phyloP scores from a whole-genome alignment of 129 eudicot species.

The Flaveria bidentis region DNA sequence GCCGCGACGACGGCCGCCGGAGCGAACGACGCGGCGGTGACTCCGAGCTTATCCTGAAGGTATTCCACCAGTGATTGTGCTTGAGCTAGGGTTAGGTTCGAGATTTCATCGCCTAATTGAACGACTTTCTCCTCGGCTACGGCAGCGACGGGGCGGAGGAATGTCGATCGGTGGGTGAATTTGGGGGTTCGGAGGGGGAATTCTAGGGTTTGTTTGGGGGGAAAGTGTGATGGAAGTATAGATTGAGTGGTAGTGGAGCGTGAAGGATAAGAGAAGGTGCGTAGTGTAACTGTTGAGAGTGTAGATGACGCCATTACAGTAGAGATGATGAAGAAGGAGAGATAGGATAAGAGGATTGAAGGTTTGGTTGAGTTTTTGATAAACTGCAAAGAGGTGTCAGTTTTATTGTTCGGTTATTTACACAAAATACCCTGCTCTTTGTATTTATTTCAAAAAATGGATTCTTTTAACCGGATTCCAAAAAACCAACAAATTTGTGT shows the following conservation, averaged over 20 bases:
- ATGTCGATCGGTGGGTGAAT: slow-evolving; percentile 52
- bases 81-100: slow-evolving; percentile 67
- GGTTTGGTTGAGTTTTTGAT: slow-evolving; percentile 17
- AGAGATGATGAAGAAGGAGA: slow-evolving; percentile 17
- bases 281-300: slow-evolving; percentile 53
- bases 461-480: too few relatives aligned
- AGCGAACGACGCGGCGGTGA: slow-evolving; percentile 68
- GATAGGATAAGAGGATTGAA: slow-evolving; percentile 54
- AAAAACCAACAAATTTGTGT: too few relatives aligned
- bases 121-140: slow-evolving; percentile 74
- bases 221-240: slow-evolving; percentile 26
- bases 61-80: slow-evolving; percentile 81
- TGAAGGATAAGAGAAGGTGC: slow-evolving; percentile 37
- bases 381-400: neutral
- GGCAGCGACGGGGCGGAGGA: slow-evolving; percentile 71
- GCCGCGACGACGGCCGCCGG: slow-evolving; percentile 68
- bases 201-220: slow-evolving; percentile 48
- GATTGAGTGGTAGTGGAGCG: slow-evolving; percentile 28
- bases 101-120: slow-evolving; percentile 63
- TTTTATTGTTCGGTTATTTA: neutral
- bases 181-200: slow-evolving; percentile 51
- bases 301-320: slow-evolving; percentile 73
- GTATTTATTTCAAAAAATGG: neutral
- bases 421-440: slow-evolving; percentile 8
- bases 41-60: slow-evolving; percentile 83